Evolutionary conservation across 768 basidiomycete genomes (phyloP), one percentile per base, ranked within the genome.

Genomic region (Mycena amicta): DNA sequence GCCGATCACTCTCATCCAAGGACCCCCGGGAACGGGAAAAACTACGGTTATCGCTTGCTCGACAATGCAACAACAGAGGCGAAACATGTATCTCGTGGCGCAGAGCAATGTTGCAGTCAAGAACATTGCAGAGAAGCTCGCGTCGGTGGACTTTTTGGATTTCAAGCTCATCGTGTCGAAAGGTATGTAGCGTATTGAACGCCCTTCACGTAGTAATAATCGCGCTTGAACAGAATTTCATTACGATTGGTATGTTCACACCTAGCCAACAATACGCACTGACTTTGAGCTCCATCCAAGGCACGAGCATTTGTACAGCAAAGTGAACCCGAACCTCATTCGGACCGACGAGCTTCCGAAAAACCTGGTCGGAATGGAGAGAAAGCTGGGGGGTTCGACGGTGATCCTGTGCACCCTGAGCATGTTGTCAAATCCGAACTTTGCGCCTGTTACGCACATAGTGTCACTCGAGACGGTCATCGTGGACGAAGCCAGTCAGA

Each of bases 51-150:
- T 87, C 60, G 81, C 83, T 0, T 79, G 81, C 0, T 74, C 74
- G 61, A 75, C 81, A 3, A 66, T 72, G 0, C 77, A 74, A 54
- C 13, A 8, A 45, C 68, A 62, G 18, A 49, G 31, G 6, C 55
- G 56, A 3, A 77, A 81, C 0, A 72, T 89, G 11, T 92, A 87
- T 84, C 77, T 92, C 8, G 72, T 86, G 52, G 86, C 89, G 3
- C 88, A 90, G 60, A 87, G 87, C 11, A 91, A 92, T 69, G 82
- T 91, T 53, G 90, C 89, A 29, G 88, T 92, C 31, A 90, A 89
- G 70, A 90, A 90, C 61, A 88, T 91, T 62, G 89, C 89, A 18
- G 88, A 89, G 65, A 90, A 88, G 64, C 68, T 91, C 13, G 77
- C 74, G 2, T 69, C 75, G 1, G 73, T 80, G 59, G 72, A 70